Base-by-base conservation (phyloP, 352 stramenopile species). In the Pythium oligandrum region DNA sequence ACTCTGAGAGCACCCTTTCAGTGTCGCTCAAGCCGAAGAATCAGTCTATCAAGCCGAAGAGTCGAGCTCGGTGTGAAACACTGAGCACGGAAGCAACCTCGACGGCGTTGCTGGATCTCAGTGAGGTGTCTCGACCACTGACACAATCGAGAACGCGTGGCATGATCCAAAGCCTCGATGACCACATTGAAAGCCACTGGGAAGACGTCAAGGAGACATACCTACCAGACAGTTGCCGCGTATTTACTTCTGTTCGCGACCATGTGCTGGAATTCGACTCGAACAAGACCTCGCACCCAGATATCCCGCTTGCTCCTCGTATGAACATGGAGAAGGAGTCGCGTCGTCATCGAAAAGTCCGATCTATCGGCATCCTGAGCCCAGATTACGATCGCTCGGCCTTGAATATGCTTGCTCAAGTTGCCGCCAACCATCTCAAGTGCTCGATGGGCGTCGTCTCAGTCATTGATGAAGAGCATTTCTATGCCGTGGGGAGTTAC, bases 371-470 rank as follows among this genome's bases (percentile, higher is more conserved):
- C 2, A 68, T 79, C 35, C 62, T 86, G 43, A 44, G 54, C 5
- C 17, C 44, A 8, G 54, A 68, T 30, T 84, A 79, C 55, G 77
- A 88, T 55, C 64, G 56, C 11, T 57, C 64, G 5, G 74, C 74
- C n/a, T 50, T 88, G 7, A 66, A 85, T 17, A 47, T 88, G 56
- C 65, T 88, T 26, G 74, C 70, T 0, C 63, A 86, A 45, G 62
- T 86, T 39, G 74, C 74, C 7, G 74, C 77, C 17, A 59, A 78
- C 43, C 66, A 65, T 30, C 61, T 88, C 17, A 69, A 64, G 17
- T 86, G 77, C 50, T 65, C 74, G 4, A 75, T 86, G 34, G 77
- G 77, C 26, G 80, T 81, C 36, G 71, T 88, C 11, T 83, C 74
- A 10, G 70, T 86, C 44, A 53, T 88, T 1, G 74, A 84, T 48